Evolutionary conservation across 108 stramenopile species (phyloP).

Genomic region (Fragilaria crotonensis): DNA sequence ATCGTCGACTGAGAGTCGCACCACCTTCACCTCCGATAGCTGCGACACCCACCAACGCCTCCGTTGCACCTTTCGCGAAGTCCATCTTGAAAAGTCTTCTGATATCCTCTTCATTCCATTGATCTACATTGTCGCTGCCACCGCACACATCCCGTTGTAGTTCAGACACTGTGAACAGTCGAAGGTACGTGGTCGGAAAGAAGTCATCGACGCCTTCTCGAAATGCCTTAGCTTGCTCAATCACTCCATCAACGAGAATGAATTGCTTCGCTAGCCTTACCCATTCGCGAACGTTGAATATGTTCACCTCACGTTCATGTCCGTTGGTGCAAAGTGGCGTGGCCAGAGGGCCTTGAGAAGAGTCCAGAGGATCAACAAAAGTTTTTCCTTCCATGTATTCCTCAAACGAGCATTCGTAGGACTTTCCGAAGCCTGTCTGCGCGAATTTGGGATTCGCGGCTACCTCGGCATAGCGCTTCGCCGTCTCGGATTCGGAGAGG

Average conservation of each 20-base stretch:
- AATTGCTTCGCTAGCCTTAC: constrained; percentile 27
- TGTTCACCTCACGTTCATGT: constrained; percentile 17
- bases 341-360: constrained; percentile 28
- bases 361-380: constrained; percentile 50
- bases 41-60: constrained; percentile 49
- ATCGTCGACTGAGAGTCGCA: constrained; percentile 26
- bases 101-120: constrained; percentile 35
- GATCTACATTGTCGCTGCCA: constrained; percentile 36
- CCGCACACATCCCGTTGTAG: constrained; percentile 44
- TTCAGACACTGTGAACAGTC: constrained; percentile 35
- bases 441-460: constrained; percentile 29
- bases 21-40: constrained; percentile 51
- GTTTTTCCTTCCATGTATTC: constrained; percentile 42
- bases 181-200: constrained; percentile 23
- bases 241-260: constrained; percentile 39
- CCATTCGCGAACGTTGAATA: constrained; percentile 45
- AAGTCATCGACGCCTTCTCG: constrained; percentile 39
- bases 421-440: constrained; percentile 23
- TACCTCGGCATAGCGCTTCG: constrained; percentile 15
- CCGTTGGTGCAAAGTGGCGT: constrained; percentile 31
- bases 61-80: constrained; percentile 37
- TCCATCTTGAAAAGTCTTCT: constrained; percentile 38
- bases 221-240: constrained; percentile 32
- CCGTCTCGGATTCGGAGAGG: too few species aligned
- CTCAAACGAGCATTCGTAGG: constrained; percentile 41